These are phyloP conservation scores for Orbilia javanica DNA, from an alignment of 2,329 filamentous ascomycete genomes.

Conservation along the genomic window DNA sequence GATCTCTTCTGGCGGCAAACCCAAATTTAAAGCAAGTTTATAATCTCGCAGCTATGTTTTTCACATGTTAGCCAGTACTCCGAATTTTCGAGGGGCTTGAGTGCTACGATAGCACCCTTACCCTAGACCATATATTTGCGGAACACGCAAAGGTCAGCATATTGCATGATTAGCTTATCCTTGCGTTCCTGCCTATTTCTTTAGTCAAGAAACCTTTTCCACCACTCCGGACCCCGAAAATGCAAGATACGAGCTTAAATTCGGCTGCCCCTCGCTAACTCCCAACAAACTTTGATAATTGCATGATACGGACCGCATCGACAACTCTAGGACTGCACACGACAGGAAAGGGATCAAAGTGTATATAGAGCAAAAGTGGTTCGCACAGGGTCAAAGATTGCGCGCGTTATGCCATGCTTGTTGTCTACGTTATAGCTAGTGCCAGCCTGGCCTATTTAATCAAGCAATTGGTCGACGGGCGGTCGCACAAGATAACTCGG, in stretches of 20 bases:
- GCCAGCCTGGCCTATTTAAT: conserved; percentile 36
- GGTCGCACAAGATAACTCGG: conserved; percentile 34
- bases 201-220: conserved; percentile 6
- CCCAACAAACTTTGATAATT: conserved; percentile 42
- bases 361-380: background rate
- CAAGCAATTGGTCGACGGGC: conserved; percentile 50
- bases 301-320: conserved; percentile 14
- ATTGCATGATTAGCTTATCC: background rate
- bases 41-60: background rate
- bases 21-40: too few species aligned
- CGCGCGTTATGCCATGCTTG: conserved; percentile 50
- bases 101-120: background rate
- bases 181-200: background rate
- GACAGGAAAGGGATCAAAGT: background rate
- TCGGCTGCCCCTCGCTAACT: conserved; percentile 15
- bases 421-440: conserved; percentile 37
- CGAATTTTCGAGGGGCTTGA: too few species aligned
- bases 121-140: background rate
- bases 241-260: conserved; percentile 25
- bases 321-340: background rate
- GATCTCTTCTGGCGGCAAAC: too few species aligned
- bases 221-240: background rate
- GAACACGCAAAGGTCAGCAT: background rate
- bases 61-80: conserved; percentile 21
- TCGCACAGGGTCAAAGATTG: background rate